Conservation (phyloP, 108 stramenopile genomes). For the Stephanodiscus triporus region DNA sequence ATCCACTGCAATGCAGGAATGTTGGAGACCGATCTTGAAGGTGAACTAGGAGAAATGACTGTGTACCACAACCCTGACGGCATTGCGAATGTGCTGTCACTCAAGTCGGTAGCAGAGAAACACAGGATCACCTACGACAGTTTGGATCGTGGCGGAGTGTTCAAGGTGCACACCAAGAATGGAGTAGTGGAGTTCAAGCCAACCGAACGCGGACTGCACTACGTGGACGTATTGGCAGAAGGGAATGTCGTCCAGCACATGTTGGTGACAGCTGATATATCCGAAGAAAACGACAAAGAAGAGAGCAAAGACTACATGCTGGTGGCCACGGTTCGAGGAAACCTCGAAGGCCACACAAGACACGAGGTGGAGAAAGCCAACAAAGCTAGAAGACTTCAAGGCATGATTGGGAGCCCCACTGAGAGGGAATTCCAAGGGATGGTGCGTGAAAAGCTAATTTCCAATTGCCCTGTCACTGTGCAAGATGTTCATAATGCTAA, state of each 20-base stretch:
- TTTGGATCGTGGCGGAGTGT: slow-evolving; percentile 4
- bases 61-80: slow-evolving; percentile 36
- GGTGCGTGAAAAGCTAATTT: neutral
- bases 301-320: too few species aligned
- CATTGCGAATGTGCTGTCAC: slow-evolving; percentile 43
- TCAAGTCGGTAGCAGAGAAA: slow-evolving; percentile 6
- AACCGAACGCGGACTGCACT: neutral
- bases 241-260: too few species aligned
- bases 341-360: too few species aligned
- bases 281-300: too few species aligned
- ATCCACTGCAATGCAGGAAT: slow-evolving; percentile 45
- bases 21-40: slow-evolving; percentile 19
- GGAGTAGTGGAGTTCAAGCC: neutral
- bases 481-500: neutral
- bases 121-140: slow-evolving; percentile 25
- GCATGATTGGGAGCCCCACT: neutral
- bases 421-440: neutral
- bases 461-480: neutral
- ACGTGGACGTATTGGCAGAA: neutral
- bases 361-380: too few species aligned
- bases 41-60: slow-evolving; percentile 33
- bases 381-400: too few species aligned
- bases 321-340: too few species aligned
- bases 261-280: too few species aligned
- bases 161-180: slow-evolving; percentile 2